Evolutionary conservation across 139 green algal genomes (phyloP), one percentile per base, ranked within the genome.

Genomic region (Tetratostichococcus sp.): DNA sequence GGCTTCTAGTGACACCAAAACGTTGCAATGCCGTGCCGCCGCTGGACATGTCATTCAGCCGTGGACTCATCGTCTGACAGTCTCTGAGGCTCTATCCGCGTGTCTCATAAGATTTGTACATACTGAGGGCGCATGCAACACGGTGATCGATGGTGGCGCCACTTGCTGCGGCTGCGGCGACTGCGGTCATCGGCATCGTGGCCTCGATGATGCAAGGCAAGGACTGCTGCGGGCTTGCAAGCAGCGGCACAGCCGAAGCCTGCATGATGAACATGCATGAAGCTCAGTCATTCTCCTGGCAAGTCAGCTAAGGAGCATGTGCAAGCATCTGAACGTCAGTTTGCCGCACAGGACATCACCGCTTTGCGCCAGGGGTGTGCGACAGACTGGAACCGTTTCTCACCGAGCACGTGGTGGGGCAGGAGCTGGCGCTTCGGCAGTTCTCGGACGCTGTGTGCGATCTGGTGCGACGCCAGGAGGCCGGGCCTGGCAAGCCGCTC

Each of bases 391-490:
- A 90, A 43, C 25, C 77, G 14, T 84, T 86, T 50, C 72, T 97
- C 1, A 32, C 69, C 17, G 69, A 71, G 1, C 59, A 84, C 16
- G n/a, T 97, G 0, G 80, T 96, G 8, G 93, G 93, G 0, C 93
- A 97, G 77, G 76, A 89, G 22, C 72, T 93, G 32, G 90, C 91
- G 0, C 43, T 93, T 0, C 21, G 32, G 0, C 83, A 91, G 33
- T 69, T 92, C 0, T 78, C 79, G 0, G 88, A 94, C 67, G 88
- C 89, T 1, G 78, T 97, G 5, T 97, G 93, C 82, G 86, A 93
- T 50, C 91, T 97, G 79, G 28, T 97, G 19, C 28, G 67, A 1
- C 26, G 82, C 21, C 25, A 73, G 30, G 34, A 80, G 2, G 35
- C 84, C 78, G 50, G 17, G 2, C 50, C 50, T 21, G 22, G 31